phyloP scores from a whole-genome alignment of 2,329 filamentous ascomycete species.

The Gnomoniopsis smithogilvyi region DNA sequence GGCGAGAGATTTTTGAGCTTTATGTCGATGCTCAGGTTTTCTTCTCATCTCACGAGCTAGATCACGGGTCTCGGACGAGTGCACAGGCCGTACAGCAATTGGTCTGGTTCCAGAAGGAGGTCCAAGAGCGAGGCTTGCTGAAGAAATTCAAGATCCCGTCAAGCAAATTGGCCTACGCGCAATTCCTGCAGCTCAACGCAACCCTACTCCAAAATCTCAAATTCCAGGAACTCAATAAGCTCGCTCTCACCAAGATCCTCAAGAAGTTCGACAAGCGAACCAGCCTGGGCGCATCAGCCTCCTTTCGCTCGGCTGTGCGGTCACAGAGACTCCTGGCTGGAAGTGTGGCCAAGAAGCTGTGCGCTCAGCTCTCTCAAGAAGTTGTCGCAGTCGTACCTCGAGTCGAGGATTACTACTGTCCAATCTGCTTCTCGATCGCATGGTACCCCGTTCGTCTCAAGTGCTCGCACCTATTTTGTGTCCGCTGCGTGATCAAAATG shows the following conservation, averaged over 20 bases:
- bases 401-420: constrained; percentile 80
- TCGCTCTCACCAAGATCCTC: constrained; percentile 76
- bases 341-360: constrained; percentile 71
- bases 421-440: constrained; percentile 75
- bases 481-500: constrained; percentile 77
- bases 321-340: constrained; percentile 61
- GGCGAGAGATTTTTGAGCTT: constrained; percentile 78
- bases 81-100: constrained; percentile 64
- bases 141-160: constrained; percentile 63
- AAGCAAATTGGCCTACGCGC: constrained; percentile 61
- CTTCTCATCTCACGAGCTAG: constrained; percentile 72
- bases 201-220: constrained; percentile 75
- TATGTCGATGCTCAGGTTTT: constrained; percentile 80
- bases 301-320: constrained; percentile 57
- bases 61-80: constrained; percentile 66
- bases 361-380: constrained; percentile 69
- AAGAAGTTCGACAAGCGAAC: constrained; percentile 93
- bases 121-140: constrained; percentile 57
- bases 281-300: constrained; percentile 63
- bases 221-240: constrained; percentile 81
- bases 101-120: constrained; percentile 67
- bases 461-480: constrained; percentile 79
- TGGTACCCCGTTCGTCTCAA: constrained; percentile 76
- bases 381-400: constrained; percentile 74
- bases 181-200: constrained; percentile 71